These are phyloP conservation scores for Dryas octopetala DNA, from an alignment of 306 rosid species.

Conservation along the genomic window DNA sequence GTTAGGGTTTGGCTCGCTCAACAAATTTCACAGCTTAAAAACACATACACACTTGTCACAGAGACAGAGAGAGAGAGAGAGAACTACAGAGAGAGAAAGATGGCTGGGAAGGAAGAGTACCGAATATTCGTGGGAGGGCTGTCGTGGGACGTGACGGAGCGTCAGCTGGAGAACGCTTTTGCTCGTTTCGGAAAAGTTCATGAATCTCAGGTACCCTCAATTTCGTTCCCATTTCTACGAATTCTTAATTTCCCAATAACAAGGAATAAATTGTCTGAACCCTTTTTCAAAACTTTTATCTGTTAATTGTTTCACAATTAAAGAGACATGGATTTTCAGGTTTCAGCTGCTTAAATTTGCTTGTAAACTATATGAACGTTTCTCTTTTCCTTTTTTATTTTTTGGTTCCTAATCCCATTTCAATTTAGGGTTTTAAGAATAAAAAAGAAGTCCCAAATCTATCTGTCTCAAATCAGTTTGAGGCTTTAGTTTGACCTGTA, in stretches of 20 bases:
- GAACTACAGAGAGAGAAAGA: slow-evolving; percentile 17
- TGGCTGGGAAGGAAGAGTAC: slow-evolving; percentile 86
- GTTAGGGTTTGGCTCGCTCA: slow-evolving; percentile 13
- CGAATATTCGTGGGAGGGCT: slow-evolving; percentile 92
- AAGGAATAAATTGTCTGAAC: neutral
- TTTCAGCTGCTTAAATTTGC: neutral
- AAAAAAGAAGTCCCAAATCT: neutral
- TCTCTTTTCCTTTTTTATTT: neutral
- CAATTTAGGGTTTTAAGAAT: neutral
- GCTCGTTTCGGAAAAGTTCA: slow-evolving; percentile 74
- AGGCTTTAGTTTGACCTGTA: neutral
- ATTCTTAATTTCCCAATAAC: neutral
- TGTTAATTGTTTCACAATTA: neutral
- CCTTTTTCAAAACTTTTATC: neutral
- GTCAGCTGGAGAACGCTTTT: slow-evolving; percentile 84
- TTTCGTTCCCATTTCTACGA: neutral
- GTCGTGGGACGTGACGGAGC: slow-evolving; percentile 85
- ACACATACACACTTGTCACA: neutral
- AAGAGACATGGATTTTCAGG: neutral
- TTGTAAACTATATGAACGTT: neutral
- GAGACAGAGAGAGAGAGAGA: slow-evolving; percentile 11
- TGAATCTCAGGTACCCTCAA: slow-evolving; percentile 67
- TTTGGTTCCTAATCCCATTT: neutral
- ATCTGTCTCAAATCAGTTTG: neutral
- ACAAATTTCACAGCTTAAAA: neutral